Evolutionary conservation across 805 yeast species (phyloP), one percentile per base, ranked within the genome.

Genomic region (Sugiyamaella valdiviana): DNA sequence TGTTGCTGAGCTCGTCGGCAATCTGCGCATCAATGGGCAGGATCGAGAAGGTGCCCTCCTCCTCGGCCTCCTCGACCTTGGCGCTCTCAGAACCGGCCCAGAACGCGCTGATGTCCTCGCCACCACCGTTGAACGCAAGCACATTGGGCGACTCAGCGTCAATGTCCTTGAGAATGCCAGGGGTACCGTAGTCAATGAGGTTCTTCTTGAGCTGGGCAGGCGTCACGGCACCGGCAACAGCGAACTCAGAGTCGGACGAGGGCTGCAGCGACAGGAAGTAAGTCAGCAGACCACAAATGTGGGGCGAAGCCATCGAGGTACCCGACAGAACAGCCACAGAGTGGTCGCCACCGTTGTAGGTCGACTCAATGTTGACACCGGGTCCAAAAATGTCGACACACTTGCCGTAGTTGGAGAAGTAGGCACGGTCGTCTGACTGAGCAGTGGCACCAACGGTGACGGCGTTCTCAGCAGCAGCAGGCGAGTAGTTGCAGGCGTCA

Each of bases 231-330:
- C 72, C 66, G 38, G 69, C 68, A 14, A 72, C 61, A 62, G 71
- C 70, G 69, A 62, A 70, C 53, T 73, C 80, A 20, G 82, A 77
- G 52, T 64, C 69, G 29, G 71, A 57, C 43, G 71, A 74, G 20
- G 82, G 82, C 60, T 74, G 75, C 61, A 77, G 73, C 15, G 81
- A 77, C 53, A 78, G 66, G 64, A 69, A 78, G 70, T 78, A 78
- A 5, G 81, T 63, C 63, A 77, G 67, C 58, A 78, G 69, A 17
- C 83, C 82, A 36, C 77, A 72, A 54, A 78, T 65, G 59, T 78
- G 82, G 36, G 83, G 82, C 14, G 82, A 72, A 20, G 82, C 82
- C 83, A 78, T 78, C 36, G 82, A 78, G 17, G 83, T 78, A 56
- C 83, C 83, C 29, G 81, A 75, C 68, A 78, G 68, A 20, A 74